Conservation (phyloP, 352 stramenopile genomes). For the Pythium grandisporangium region DNA sequence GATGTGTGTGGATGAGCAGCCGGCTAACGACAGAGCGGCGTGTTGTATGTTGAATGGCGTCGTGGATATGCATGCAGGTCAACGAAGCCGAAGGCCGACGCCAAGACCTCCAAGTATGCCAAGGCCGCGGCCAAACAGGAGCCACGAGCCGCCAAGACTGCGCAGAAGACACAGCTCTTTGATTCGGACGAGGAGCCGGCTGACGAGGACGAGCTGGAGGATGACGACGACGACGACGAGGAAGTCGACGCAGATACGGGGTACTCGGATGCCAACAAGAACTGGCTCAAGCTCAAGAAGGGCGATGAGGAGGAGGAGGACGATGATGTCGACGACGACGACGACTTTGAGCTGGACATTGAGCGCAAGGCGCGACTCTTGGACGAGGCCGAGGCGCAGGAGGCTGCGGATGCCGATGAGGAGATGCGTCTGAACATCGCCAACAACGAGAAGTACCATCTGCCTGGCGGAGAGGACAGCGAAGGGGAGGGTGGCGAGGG, state of each 20-base stretch:
- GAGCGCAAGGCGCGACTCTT: constrained; percentile 78
- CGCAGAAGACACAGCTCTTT: constrained; percentile 60
- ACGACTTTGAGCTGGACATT: constrained; percentile 78
- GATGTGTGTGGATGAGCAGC: too few relatives aligned
- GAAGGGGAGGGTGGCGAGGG: constrained; percentile 45
- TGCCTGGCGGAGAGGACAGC: constrained; percentile 74
- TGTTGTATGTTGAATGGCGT: too few relatives aligned
- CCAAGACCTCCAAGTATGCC: constrained; percentile 52
- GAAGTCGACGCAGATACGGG: constrained; percentile 24
- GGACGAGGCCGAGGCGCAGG: constrained; percentile 61
- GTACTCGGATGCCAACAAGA: constrained; percentile 84
- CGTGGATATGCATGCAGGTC: too few relatives aligned
- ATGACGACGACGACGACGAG: constrained; percentile 31
- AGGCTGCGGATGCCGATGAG: constrained; percentile 69
- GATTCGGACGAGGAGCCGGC: constrained; percentile 40
- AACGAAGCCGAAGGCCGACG: too few relatives aligned
- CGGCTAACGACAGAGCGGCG: too few relatives aligned
- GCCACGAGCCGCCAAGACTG: constrained; percentile 26
- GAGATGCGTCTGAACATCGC: constrained; percentile 84
- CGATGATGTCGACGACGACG: constrained; percentile 20
- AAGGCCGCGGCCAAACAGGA: constrained; percentile 75
- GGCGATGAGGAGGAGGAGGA: constrained; percentile 22
- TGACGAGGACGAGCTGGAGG: constrained; percentile 28
- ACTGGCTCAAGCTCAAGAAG: constrained; percentile 78
- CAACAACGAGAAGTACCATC: constrained; percentile 76